These are phyloP conservation scores for Zygosaccharomyces pseudobailii DNA, from an alignment of 1,139 yeast genomes.

Conservation along the genomic window DNA sequence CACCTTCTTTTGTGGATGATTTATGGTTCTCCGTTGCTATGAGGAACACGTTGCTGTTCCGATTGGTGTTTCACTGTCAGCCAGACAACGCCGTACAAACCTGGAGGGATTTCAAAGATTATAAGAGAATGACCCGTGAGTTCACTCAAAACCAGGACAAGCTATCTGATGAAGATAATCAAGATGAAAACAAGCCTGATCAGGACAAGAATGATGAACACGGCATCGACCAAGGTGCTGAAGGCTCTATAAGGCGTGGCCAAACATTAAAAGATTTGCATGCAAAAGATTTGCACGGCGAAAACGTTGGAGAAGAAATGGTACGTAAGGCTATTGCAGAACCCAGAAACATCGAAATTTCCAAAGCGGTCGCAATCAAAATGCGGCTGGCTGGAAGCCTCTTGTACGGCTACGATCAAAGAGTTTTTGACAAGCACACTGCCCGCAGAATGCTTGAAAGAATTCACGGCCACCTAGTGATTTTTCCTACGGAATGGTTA, in stretches of 20 bases:
- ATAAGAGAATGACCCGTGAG: constrained; percentile 51
- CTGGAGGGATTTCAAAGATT: constrained; percentile 86
- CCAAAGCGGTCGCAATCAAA: constrained; percentile 20
- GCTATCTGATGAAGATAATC: constrained; percentile 28
- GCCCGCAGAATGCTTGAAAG: constrained; percentile 71
- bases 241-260: constrained; percentile 12
- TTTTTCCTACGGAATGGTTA: constrained; percentile 91
- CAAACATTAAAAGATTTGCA: constrained; percentile 13
- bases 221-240: constrained; percentile 7
- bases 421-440: constrained; percentile 66
- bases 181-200: not conserved
- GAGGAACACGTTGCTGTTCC: constrained; percentile 73
- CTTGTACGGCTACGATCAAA: constrained; percentile 36
- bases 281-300: constrained; percentile 7
- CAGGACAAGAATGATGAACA: constrained; percentile 5
- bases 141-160: constrained; percentile 50
- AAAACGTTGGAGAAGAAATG: not conserved
- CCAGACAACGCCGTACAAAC: constrained; percentile 86
- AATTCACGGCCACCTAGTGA: constrained; percentile 83
- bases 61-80: constrained; percentile 87
- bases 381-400: constrained; percentile 30
- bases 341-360: constrained; percentile 1
- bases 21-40: constrained; percentile 84
- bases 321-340: constrained; percentile 1
- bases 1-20: constrained; percentile 73